Evolutionary conservation across 371 early-diverging fungal species (phyloP), one percentile per base, ranked within the genome.

Genomic region (Rhizomucor pusillus): DNA sequence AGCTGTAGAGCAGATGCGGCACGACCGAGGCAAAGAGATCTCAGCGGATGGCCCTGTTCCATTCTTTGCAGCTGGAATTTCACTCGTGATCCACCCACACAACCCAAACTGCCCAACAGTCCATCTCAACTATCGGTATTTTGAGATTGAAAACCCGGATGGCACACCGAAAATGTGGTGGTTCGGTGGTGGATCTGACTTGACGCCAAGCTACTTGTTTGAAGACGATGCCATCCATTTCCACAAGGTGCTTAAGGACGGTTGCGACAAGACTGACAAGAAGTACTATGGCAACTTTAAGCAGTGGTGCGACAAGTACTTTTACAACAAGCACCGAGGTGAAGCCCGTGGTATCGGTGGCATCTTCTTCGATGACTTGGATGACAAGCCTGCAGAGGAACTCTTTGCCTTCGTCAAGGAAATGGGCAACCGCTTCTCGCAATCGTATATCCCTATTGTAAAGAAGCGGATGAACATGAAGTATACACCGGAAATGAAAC

Each of bases 121-220:
- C 3, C 99, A 98, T 61, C 75, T 92, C 69, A 98, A 98, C 74
- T 98, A 95, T 71, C 86, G 99, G 13, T 97, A 97, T 66, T 97
- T 98, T 82, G 98, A 98, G 59, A 76, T 92, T n/a, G 79, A 77
- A 60, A 71, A 79, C 43, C 69, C 73, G 0, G 80, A 82, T 45
- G 82, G 82, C 7, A 66, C 79, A 19, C 82, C 88, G 3, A 76
- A 81, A 41, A 60, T 85, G 47, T 88, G 87, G 72, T 93, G 94
- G 94, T 93, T 93, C 55, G 94, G 93, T 34, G 92, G 94, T 18
- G 94, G 91, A 19, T 81, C 86, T 14, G 93, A 94, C 61, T 63
- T 93, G 51, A 94, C 93, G 0, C 94, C 94, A 0, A 60, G 82
- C 7, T 91, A 89, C 54, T 71, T 93, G 41, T 88, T 79, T 49